Evolutionary conservation across 192 early-diverging fungal genomes (phyloP), one percentile per base, ranked within the genome.

Genomic region (Phycomyces blakesleeanus): DNA sequence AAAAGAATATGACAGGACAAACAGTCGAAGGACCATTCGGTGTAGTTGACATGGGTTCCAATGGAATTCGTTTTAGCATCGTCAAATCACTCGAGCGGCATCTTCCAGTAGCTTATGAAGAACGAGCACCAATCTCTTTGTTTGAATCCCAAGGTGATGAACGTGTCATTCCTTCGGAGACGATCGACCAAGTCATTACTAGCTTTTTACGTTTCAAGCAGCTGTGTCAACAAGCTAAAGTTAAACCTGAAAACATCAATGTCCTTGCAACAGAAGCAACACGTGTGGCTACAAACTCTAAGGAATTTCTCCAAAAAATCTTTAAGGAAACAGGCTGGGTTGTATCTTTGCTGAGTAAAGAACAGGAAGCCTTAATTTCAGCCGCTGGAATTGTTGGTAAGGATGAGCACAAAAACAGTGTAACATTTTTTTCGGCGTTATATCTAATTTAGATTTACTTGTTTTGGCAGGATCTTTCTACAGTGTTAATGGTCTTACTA

Each of bases 201-300:
- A 76, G 68, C 18, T 82, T 84, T 63, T 64, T 73, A 20, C 66
- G 83, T 40, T 84, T 81, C 74, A 77, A 82, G 55, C 64, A 67
- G 0, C 63, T 84, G 2, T 76, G 78, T 34, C 38, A 66, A 11
- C 66, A 78, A 18, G 75, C 77, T 47, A 59, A 69, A 5, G 76
- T 82, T 5, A 34, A 74, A 22, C 57, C 54, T 14, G 21, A 21
- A 12, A 62, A 71, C 59, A 77, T 84, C 0, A 70, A 72, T n/a
- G 66, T 84, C 16, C 72, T 82, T 56, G 83, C 83, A 3, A 84
- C 83, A 9, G 83, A 82, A 56, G 83, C 83, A 8, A 84, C 80
- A 22, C 61, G 83, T 5, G 76, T 76, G 10, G 83, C 83, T 3
- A 52, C 68, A 16, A 84, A 84, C 63, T 75, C 78, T 5, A 22